Evolutionary conservation across 2,329 filamentous ascomycete species (phyloP), one percentile per base, ranked within the genome.

Genomic region (Dactylellina haptotyla): DNA sequence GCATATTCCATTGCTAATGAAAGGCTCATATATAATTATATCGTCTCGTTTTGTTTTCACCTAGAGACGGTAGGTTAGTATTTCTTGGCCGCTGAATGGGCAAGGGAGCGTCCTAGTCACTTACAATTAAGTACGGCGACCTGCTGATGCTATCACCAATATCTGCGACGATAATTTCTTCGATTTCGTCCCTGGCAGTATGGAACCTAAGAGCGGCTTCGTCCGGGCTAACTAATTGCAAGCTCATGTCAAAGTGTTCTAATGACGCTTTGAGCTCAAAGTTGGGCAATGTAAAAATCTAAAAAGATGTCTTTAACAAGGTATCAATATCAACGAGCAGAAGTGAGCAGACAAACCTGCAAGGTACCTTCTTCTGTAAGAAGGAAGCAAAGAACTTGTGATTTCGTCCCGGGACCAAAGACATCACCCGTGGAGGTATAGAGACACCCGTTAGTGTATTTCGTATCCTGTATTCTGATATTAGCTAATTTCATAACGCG

Each of bases 21-120:
- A 90, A 1, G 94, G 93, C 79, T 95, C 88, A 79, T 98, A 99
- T 48, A 98, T 86, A 9, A 90, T 90, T 32, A 98, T 83, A 79
- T 98, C 93, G 75, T 97, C 90, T 70, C 87, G 89, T 8, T 87
- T 85, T 53, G 92, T 92, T 56, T 94, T 90, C 26, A 93, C 83
- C 90, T 93, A 75, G 32, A 34, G n/a, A n/a, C n/a, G n/a, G n/a
- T 28, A 12, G 20, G 30, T 16, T 37, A 37, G 53, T 76, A 70
- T 75, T 41, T 50, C 65, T 73, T 54, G 59, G 32, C 53, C 9
- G 28, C 34, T 12, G 12, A 23, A 67, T 4, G 51, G 10, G 4
- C 34, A 30, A 26, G 18, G 61, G 56, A n/a, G 23, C 23, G 1
- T 2, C 26, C 12, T 20, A 3, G 2, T 10, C 45, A 81, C 89